Base-by-base conservation (phyloP, 2,329 filamentous ascomycete genomes). In the Leptosphaerulina australis region DNA sequence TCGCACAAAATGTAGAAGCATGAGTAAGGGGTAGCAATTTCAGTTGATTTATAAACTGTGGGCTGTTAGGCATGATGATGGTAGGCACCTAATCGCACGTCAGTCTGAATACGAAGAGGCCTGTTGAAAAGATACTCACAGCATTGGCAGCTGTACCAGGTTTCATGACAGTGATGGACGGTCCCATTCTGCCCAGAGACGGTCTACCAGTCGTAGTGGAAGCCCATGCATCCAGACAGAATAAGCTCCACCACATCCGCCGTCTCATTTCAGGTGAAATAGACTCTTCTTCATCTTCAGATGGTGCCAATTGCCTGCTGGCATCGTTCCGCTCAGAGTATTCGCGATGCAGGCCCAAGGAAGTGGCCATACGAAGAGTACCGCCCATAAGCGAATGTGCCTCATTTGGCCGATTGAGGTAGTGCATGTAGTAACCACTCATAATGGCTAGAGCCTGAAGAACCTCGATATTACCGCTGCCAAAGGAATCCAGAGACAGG, bases 1-100 rank as follows among this genome's bases (percentile, higher is more conserved):
- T 88, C 69, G 88, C 88, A 74, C 88, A 90, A 71, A 92, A 92
- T 40, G 86, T 84, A 56, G 90, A 87, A 67, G 89, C 90, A 70
- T 92, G 86, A 21, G 89, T 83, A 12, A 91, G 73, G 0, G 88
- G 88, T 3, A 91, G 78, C 45, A 88, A 84, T 46, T 85, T 84
- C 1, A 86, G 80, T 37, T 88, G 85, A 39, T 78, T 77, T 64
- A 80, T 62, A 51, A 69, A 69, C 26, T 72, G 64, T 11, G 66
- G 63, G 38, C 68, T 71, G 34, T 69, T 71, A 30, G 68, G 64
- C 44, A 70, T 64, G 7, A 61, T 66, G 34, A 70, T 55, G 10
- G 44, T 52, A 12, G 55, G 60, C 14, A 57, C 43, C 62, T 64
- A 2, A 9, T 15, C 5, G 5, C 10, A 14, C 33, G 38, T 61